Evolutionary conservation across 1,284 basidiomycete species (phyloP).

Genomic region (Dichomitus squalens): DNA sequence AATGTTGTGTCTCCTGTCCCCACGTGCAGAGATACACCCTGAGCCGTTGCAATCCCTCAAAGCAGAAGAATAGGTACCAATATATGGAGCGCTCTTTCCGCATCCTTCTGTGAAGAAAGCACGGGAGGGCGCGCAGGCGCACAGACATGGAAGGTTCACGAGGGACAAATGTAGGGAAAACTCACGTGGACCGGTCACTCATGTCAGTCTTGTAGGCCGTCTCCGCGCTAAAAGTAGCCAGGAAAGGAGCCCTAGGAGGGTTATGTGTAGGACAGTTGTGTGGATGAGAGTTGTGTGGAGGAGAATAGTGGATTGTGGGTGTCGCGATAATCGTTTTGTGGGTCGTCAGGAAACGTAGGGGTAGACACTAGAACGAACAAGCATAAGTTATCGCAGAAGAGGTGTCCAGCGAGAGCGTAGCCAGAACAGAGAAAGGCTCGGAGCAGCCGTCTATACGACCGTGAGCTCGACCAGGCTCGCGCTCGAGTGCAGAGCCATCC

Average conservation of each 20-base stretch:
- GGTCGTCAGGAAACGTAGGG: not conserved
- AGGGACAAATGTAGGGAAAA: slow-evolving; percentile 5
- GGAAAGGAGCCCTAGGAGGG: no score
- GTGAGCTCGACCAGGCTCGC: not conserved
- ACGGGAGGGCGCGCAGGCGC: not conserved
- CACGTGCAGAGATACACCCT: no score
- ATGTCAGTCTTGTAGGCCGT: slow-evolving; percentile 2
- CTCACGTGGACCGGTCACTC: slow-evolving; percentile 20
- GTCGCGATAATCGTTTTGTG: not conserved
- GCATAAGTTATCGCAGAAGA: slow-evolving; percentile 3
- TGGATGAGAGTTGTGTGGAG: no score
- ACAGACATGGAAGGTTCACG: not conserved
- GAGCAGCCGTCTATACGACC: not conserved
- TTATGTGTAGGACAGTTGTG: no score
- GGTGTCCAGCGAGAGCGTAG: not conserved
- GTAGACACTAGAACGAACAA: not conserved
- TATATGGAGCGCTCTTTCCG: no score
- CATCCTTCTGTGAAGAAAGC: not conserved
- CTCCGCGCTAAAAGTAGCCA: not conserved
- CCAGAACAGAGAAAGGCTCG: not conserved
- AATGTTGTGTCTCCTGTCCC: no score
- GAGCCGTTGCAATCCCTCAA: no score
- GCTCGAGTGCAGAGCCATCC: not conserved
- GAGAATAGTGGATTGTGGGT: not conserved
- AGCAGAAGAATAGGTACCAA: no score